Evolutionary conservation across 345 rosid genomes (phyloP), one percentile per base, ranked within the genome.

Genomic region (Euclidium syriacum): DNA sequence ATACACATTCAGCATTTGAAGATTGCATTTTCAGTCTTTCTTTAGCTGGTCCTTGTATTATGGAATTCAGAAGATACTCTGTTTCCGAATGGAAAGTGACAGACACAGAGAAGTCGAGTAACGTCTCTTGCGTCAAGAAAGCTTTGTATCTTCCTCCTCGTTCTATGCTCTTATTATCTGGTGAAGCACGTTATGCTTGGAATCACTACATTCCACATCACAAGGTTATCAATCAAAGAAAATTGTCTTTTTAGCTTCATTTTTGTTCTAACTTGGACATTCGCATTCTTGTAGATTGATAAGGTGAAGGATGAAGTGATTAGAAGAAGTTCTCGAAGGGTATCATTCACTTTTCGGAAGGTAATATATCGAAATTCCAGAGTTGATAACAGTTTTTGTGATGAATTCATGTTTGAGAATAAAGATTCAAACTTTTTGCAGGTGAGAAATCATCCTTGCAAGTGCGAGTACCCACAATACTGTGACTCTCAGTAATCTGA

Each of bases 171-270:
- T 64, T 92, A 48, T 76, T 92, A 65, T 85, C 91, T 1, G 89
- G 91, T 35, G 98, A 92, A 79, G 96, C 95, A 68, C 98, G 98
- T 4, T 89, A 85, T 76, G 96, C 91, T 61, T 92, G 98, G 98
- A 83, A 89, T 60, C 96, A 89, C 77, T 92, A 92, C 67, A 92
- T 92, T 73, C 96, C 91, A 36, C 98, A 92, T 73, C 98, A 92
- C 73, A 92, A 92, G 96, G 98, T 80, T 58, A 23, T 27, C 33
- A 35, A 12, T 71, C 16, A 48, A 58, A 7, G 0, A 10, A 40
- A 38, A 2, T 27, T 54, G 0, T 16, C 3, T 22, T 27, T 14
- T 52, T 40, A 8, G 14, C 18, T n/a, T 20, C 23, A 23, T 30
- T 61, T 17, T 25, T 0, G 0, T 11, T 26, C 44, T 29, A 27